Conservation (phyloP, 1,139 yeast genomes). For the Hemisphaericaspora xylanilytica region DNA sequence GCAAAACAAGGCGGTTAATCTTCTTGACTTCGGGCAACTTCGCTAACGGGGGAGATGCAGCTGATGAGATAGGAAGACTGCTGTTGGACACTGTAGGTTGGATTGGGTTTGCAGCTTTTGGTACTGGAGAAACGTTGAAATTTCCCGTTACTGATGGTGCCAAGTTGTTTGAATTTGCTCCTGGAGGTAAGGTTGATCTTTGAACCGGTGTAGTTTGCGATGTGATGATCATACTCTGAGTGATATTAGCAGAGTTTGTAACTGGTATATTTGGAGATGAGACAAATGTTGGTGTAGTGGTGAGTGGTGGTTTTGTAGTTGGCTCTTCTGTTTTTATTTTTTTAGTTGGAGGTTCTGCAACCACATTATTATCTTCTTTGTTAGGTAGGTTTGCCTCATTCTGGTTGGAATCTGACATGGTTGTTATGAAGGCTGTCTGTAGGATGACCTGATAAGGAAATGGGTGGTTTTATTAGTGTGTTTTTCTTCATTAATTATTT, state of each 20-base stretch:
- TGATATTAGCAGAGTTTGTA: not conserved
- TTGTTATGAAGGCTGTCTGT: no score
- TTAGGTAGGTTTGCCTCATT: not conserved
- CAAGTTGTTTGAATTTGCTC: not conserved
- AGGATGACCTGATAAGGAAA: no score
- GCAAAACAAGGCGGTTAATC: constrained; percentile 26
- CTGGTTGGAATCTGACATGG: not conserved
- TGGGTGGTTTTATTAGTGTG: no score
- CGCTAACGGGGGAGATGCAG: not conserved
- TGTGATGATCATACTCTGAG: not conserved
- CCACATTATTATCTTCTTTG: not conserved
- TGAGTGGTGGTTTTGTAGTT: not conserved
- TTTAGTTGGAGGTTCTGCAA: constrained; percentile 1
- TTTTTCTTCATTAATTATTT: no score
- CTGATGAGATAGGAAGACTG: not conserved
- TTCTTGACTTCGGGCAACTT: constrained; percentile 7
- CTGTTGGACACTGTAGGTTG: not conserved
- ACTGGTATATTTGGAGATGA: constrained; percentile 3
- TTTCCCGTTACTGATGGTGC: not conserved
- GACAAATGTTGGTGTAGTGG: not conserved
- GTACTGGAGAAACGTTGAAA: not conserved
- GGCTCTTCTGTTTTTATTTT: not conserved
- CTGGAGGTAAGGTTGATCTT: not conserved
- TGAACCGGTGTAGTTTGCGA: not conserved
- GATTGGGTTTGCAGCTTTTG: not conserved